Evolutionary conservation across 1,284 basidiomycete genomes (phyloP).

Genomic region (Neonothopanus nambi): DNA sequence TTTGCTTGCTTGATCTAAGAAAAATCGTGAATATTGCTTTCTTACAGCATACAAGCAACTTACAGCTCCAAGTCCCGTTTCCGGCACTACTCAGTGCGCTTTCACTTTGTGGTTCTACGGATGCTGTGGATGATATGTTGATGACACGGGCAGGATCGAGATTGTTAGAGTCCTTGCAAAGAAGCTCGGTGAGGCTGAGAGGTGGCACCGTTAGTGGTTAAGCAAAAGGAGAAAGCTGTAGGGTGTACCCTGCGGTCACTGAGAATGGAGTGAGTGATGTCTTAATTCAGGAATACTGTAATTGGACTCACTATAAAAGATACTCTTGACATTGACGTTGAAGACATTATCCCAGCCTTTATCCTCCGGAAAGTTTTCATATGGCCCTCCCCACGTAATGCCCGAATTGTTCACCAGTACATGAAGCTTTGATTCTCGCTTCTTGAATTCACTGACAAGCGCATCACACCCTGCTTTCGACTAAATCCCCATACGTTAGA

Average conservation of each 20-base stretch:
- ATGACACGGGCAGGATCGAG: conserved; percentile 74
- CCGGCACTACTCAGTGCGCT: conserved; percentile 54
- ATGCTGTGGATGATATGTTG: conserved; percentile 79
- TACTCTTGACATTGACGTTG: conserved; percentile 77
- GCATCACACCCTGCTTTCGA: conserved; percentile 80
- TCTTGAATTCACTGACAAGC: conserved; percentile 68
- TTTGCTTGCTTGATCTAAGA: conserved; percentile 77
- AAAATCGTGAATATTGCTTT: neutral
- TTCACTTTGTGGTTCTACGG: conserved; percentile 58
- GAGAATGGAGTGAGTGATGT: neutral
- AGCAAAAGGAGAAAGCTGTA: conserved; percentile 18
- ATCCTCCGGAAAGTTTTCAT: conserved; percentile 72
- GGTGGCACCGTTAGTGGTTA: conserved; percentile 14
- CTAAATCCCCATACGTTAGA: conserved; percentile 35
- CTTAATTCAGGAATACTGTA: neutral
- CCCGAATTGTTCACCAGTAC: conserved; percentile 83
- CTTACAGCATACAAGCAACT: conserved; percentile 28
- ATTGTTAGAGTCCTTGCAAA: conserved; percentile 67
- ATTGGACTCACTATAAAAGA: conserved; percentile 67
- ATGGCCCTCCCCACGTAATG: conserved; percentile 78
- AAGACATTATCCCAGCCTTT: conserved; percentile 86
- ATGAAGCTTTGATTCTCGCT: conserved; percentile 70
- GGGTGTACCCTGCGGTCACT: conserved; percentile 67
- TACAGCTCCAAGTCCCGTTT: conserved; percentile 81
- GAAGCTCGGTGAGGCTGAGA: conserved; percentile 56